Evolutionary conservation across 768 basidiomycete species (phyloP).

Genomic region (Lentinula aciculospora): DNA sequence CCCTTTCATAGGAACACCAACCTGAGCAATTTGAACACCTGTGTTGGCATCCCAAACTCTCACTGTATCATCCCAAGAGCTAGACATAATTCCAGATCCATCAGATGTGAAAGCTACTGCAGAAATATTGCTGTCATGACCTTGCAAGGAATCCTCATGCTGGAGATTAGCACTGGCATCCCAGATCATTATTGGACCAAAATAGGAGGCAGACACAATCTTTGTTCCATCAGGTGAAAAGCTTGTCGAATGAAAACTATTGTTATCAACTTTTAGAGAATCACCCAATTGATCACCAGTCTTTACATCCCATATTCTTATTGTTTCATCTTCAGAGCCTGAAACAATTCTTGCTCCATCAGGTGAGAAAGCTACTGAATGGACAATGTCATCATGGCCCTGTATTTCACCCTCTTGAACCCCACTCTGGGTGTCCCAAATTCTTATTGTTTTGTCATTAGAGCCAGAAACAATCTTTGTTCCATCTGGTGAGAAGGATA

Average conservation of each 20-base stretch:
- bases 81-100: too few relatives aligned
- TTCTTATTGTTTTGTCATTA: neutral
- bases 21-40: too few relatives aligned
- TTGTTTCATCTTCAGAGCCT: neutral
- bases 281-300: neutral
- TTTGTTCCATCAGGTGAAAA: neutral
- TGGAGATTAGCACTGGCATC: too few relatives aligned
- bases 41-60: conserved; percentile 5
- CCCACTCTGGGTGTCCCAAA: neutral
- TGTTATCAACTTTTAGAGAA: neutral
- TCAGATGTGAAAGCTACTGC: neutral
- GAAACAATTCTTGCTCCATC: neutral
- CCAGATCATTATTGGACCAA: too few relatives aligned
- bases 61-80: neutral
- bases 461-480: neutral
- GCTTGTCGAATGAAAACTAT: too few relatives aligned
- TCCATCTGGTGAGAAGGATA: neutral
- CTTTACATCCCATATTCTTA: neutral
- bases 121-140: too few relatives aligned
- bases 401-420: neutral
- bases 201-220: neutral
- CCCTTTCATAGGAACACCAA: too few relatives aligned
- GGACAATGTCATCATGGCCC: neutral
- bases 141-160: too few relatives aligned
- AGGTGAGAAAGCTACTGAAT: neutral